Conservation (phyloP, 495 filamentous ascomycete species). For the Hypoxylon lienhwacheense region DNA sequence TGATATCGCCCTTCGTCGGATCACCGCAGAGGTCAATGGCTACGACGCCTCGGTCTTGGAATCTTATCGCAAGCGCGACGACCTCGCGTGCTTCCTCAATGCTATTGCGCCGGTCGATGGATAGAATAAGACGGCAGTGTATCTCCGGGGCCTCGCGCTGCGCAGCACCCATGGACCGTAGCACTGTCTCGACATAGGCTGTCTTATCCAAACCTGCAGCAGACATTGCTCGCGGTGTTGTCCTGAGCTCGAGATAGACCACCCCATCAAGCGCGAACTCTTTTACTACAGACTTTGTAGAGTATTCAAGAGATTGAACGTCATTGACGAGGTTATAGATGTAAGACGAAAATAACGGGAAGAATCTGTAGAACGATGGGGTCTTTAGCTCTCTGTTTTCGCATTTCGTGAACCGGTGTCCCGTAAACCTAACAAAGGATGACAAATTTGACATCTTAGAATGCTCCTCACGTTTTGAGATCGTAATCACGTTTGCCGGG, state of each 20-base stretch:
- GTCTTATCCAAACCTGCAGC: slow-evolving; percentile 56
- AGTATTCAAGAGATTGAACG: slow-evolving; percentile 56
- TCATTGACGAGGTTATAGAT: slow-evolving; percentile 74
- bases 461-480: slow-evolving; percentile 62
- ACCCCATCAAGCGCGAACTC: slow-evolving; percentile 74
- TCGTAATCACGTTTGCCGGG: slow-evolving; percentile 69
- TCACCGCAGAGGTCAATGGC: slow-evolving; percentile 83
- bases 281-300: slow-evolving; percentile 68
- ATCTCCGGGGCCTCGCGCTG: slow-evolving; percentile 30
- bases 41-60: slow-evolving; percentile 62
- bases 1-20: slow-evolving; percentile 63
- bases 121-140: slow-evolving; percentile 64
- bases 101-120: slow-evolving; percentile 68
- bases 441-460: slow-evolving; percentile 16
- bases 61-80: slow-evolving; percentile 63
- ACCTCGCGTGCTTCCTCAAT: slow-evolving; percentile 58
- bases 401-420: too few relatives aligned
- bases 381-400: slow-evolving; percentile 1
- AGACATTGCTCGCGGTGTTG: slow-evolving; percentile 69
- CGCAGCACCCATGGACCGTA: slow-evolving; percentile 59
- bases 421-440: neutral
- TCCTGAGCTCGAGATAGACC: slow-evolving; percentile 78
- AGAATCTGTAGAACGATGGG: slow-evolving; percentile 54
- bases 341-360: slow-evolving; percentile 74
- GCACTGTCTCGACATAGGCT: slow-evolving; percentile 66